A percentile compares a stretch with the other conserved stretches of the same genome.
These are phyloP conservation scores for Lanmaoa pseudosensibilis DNA, from an alignment of 768 basidiomycete genomes.

Conservation along the genomic window DNA sequence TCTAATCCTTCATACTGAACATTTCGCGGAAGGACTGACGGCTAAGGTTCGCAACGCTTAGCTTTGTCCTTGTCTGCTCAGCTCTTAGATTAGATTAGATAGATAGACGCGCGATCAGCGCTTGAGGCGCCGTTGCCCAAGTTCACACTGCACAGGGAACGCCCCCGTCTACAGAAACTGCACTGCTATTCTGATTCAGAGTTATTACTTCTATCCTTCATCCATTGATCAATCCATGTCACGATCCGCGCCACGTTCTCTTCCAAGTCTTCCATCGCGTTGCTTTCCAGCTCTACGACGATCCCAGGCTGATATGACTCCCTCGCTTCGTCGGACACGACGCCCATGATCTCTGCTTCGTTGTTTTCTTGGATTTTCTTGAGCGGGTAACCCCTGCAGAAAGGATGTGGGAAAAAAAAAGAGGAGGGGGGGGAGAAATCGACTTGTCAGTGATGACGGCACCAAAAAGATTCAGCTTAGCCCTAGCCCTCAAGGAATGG, in stretches of 20 bases:
- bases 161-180: too few relatives aligned
- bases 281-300: constrained; percentile 81
- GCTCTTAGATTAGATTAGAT: too few relatives aligned
- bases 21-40: too few relatives aligned
- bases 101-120: not conserved
- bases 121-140: too few relatives aligned
- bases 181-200: not conserved
- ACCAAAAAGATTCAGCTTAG: not conserved
- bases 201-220: constrained; percentile 22
- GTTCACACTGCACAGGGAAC: too few relatives aligned
- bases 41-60: too few relatives aligned
- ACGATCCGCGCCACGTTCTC: constrained; percentile 83
- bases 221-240: constrained; percentile 85
- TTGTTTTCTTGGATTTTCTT: constrained; percentile 99
- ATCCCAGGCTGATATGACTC: constrained; percentile 85
- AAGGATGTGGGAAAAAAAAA: not conserved
- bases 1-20: too few relatives aligned
- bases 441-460: not conserved
- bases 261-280: constrained; percentile 76
- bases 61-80: too few relatives aligned
- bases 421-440: not conserved
- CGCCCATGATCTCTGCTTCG: constrained; percentile 96
- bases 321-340: constrained; percentile 84
- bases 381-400: constrained; percentile 71
- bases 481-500: not conserved